Evolutionary conservation across 306 rosid species (phyloP).

Genomic region (Casuarina equisetifolia): DNA sequence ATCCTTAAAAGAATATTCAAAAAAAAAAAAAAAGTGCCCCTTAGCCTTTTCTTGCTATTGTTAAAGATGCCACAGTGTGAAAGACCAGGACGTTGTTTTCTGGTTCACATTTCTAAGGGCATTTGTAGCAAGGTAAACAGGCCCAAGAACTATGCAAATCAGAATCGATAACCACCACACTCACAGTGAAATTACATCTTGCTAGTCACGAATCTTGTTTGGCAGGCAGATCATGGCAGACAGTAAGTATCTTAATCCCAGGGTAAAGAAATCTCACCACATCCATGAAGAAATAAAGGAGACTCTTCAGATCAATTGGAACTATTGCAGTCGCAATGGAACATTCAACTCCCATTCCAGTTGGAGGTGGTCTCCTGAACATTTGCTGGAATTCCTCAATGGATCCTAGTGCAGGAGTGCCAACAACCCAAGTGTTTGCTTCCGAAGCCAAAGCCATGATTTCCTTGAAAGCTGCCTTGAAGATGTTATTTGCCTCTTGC

Average conservation of each 20-base stretch:
- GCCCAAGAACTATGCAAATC: no score
- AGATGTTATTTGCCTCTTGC: conserved; percentile 29
- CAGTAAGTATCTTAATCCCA: background rate
- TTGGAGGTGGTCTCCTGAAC: conserved; percentile 20
- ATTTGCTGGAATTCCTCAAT: conserved; percentile 26
- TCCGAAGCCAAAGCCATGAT: conserved; percentile 22
- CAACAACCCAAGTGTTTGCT: conserved; percentile 20
- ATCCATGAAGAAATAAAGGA: conserved; percentile 12
- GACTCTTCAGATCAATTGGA: background rate
- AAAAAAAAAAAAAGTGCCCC: no score
- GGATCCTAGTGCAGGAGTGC: conserved; percentile 18
- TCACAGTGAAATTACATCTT: no score
- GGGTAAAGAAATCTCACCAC: conserved; percentile 24
- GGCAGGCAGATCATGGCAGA: background rate
- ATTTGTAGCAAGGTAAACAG: background rate
- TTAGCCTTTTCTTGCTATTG: no score
- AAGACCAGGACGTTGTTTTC: background rate
- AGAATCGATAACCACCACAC: no score
- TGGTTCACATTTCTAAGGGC: background rate
- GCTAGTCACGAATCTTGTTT: background rate
- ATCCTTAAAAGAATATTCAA: background rate
- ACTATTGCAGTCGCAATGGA: conserved; percentile 3
- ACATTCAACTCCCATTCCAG: conserved; percentile 22
- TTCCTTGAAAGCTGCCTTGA: conserved; percentile 32
- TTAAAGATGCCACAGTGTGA: background rate